Percentiles rank a stretch among this genome's conserved stretches.
Conservation (phyloP, 2,329 filamentous ascomycete genomes). For the Bipolaris gigantea region DNA sequence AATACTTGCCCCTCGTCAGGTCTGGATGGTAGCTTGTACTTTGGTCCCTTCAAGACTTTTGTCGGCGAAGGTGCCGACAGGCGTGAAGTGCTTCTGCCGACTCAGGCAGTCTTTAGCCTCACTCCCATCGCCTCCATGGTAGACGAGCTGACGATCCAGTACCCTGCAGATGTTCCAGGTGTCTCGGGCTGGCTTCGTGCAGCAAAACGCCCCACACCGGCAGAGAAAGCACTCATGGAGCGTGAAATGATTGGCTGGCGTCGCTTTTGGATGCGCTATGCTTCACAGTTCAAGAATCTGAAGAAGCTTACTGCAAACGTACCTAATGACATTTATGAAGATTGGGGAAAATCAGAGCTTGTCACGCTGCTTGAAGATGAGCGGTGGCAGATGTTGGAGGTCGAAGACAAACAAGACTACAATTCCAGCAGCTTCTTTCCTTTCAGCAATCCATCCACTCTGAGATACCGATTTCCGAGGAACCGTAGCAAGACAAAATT, state of each 20-base stretch:
- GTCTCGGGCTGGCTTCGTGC: constrained; percentile 31
- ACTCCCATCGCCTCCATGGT: constrained; percentile 38
- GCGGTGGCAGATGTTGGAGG: constrained; percentile 39
- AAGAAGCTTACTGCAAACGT: constrained; percentile 41
- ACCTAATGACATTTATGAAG: constrained; percentile 38
- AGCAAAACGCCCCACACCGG: constrained; percentile 25
- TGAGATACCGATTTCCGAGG: constrained; percentile 22
- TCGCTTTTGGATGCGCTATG: constrained; percentile 43
- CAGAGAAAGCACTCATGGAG: constrained; percentile 32
- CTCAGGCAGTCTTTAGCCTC: constrained; percentile 40
- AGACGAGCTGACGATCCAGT: constrained; percentile 43
- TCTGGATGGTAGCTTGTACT: constrained; percentile 39
- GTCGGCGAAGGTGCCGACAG: constrained; percentile 29
- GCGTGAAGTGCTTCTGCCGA: constrained; percentile 34
- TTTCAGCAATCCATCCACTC: constrained; percentile 11
- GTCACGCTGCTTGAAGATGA: constrained; percentile 25
- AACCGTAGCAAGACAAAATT: constrained; percentile 31
- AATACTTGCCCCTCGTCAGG: constrained; percentile 31
- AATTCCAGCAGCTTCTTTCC: constrained; percentile 26
- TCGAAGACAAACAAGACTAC: constrained; percentile 26
- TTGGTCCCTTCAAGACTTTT: constrained; percentile 41
- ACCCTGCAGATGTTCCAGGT: constrained; percentile 38
- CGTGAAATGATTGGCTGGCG: constrained; percentile 42
- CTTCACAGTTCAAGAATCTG: constrained; percentile 39
- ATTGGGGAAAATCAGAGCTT: constrained; percentile 35